Percentiles rank a stretch among this genome's conserved stretches.
These are phyloP conservation scores for Chytriomyces sp. DNA, from an alignment of 192 early-diverging fungal genomes.

Conservation along the genomic window DNA sequence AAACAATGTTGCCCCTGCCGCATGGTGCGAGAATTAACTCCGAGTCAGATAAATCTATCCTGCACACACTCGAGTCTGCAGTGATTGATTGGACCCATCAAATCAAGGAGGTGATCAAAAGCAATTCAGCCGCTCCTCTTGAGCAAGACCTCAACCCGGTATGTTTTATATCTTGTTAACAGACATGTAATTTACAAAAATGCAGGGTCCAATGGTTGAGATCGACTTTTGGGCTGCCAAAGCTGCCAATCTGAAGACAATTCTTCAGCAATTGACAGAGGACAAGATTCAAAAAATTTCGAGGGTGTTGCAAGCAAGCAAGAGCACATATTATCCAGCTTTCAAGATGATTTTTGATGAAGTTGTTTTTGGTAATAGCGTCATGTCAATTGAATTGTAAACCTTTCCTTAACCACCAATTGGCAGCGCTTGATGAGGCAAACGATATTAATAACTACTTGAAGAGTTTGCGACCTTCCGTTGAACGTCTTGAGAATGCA, in stretches of 20 bases:
- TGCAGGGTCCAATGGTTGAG: constrained; percentile 65
- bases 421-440: constrained; percentile 63
- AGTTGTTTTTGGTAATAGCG: constrained; percentile 55
- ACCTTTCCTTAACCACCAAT: background rate
- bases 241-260: constrained; percentile 64
- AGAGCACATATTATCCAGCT: constrained; percentile 72
- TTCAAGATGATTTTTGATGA: constrained; percentile 68
- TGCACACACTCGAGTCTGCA: constrained; percentile 66
- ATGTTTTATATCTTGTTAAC: no score
- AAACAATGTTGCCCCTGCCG: constrained; percentile 67
- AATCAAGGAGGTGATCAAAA: constrained; percentile 67
- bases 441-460: constrained; percentile 61
- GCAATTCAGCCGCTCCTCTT: constrained; percentile 59
- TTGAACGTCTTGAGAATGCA: constrained; percentile 50
- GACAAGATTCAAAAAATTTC: constrained; percentile 66
- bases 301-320: constrained; percentile 53
- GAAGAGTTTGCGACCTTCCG: constrained; percentile 55
- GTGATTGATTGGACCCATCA: constrained; percentile 74
- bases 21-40: constrained; percentile 56
- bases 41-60: constrained; percentile 52
- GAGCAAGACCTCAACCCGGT: constrained; percentile 67
- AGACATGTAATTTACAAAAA: no score
- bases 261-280: constrained; percentile 64
- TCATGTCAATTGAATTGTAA: background rate
- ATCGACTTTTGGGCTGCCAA: constrained; percentile 73